phyloP scores from a whole-genome alignment of 768 basidiomycete genomes.

The Tulasnella sp. region DNA sequence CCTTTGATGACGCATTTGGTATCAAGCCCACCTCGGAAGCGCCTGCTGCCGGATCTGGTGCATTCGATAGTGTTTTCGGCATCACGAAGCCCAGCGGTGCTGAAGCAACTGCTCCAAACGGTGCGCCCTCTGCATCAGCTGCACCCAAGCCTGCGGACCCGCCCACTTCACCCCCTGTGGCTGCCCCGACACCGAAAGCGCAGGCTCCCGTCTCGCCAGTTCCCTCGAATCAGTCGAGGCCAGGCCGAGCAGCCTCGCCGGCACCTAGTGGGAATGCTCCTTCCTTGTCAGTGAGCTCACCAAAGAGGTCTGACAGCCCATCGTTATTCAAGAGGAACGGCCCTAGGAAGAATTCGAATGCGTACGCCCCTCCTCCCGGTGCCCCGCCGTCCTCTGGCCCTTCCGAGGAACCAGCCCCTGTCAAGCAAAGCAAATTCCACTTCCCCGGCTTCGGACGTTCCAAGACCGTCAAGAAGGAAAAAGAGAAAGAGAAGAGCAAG shows the following conservation, averaged over 20 bases:
- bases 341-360: neutral
- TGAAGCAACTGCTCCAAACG: neutral
- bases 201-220: neutral
- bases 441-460: slow-evolving; percentile 16
- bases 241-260: neutral
- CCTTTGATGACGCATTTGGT: slow-evolving; percentile 57
- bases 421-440: slow-evolving; percentile 15
- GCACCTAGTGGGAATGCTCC: neutral
- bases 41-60: slow-evolving; percentile 21
- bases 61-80: slow-evolving; percentile 44
- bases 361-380: neutral
- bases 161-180: neutral
- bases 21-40: slow-evolving; percentile 17
- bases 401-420: slow-evolving; percentile 13
- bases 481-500: slow-evolving; percentile 34
- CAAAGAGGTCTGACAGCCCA: neutral
- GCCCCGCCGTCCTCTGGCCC: neutral
- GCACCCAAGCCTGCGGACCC: neutral
- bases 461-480: slow-evolving; percentile 36
- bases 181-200: neutral
- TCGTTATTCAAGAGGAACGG: neutral
- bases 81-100: slow-evolving; percentile 20
- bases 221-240: neutral
- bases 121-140: neutral
- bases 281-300: neutral